A percentile compares a stretch with the other conserved stretches of the same genome.
Conservation (phyloP, 2,329 filamentous ascomycete genomes). For the Verticillium albo-atrum region DNA sequence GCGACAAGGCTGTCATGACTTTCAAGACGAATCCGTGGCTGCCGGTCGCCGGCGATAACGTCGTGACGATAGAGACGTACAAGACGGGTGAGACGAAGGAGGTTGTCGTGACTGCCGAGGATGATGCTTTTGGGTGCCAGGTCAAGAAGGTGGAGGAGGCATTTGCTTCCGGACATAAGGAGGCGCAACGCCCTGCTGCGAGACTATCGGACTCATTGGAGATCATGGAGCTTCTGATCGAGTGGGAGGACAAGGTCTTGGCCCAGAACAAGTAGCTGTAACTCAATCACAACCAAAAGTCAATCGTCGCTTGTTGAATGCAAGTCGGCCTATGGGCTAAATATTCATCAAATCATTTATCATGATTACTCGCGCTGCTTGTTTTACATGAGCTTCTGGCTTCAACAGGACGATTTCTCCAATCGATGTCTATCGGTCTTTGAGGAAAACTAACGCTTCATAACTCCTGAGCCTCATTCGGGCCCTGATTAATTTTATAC, state of each 20-base stretch:
- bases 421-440: too few species aligned
- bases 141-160: slow-evolving; percentile 18
- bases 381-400: too few species aligned
- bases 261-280: neutral
- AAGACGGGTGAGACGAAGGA: slow-evolving; percentile 9
- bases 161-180: slow-evolving; percentile 11
- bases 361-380: too few species aligned
- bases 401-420: too few species aligned
- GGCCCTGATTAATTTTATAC: neutral
- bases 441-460: too few species aligned
- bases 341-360: too few species aligned
- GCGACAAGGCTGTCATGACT: slow-evolving; percentile 15
- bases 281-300: too few species aligned
- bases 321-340: too few species aligned
- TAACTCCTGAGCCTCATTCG: too few species aligned
- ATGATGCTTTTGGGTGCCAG: slow-evolving; percentile 20
- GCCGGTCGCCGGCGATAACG: slow-evolving; percentile 16
- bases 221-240: slow-evolving; percentile 19
- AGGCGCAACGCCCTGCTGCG: slow-evolving; percentile 17
- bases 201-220: slow-evolving; percentile 18
- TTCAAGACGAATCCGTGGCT: slow-evolving; percentile 23
- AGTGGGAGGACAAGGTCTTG: slow-evolving; percentile 15
- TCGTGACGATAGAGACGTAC: slow-evolving; percentile 18
- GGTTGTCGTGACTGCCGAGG: slow-evolving; percentile 12
- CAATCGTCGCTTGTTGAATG: too few species aligned